Base-by-base conservation (phyloP, 495 filamentous ascomycete genomes). In the Cercophora newfieldiana region DNA sequence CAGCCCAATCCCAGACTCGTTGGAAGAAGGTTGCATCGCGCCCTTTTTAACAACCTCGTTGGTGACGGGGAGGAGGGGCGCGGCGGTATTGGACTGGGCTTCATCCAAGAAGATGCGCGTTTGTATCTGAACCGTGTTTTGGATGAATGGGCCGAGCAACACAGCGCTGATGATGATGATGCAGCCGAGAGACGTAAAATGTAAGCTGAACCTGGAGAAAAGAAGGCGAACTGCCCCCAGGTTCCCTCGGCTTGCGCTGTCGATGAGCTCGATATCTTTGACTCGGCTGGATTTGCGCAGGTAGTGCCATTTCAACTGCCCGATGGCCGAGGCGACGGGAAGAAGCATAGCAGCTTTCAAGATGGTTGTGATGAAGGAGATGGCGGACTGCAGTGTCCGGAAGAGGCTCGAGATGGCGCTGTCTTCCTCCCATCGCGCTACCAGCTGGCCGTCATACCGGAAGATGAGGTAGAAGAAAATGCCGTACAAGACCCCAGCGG, bases 391-490 rank as follows among this genome's bases (percentile, higher is more conserved):
- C 4, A 50, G 48, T 4, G 48, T 50, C 18, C 19, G 14, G 48
- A 50, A 50, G 5, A 50, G 19, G 48, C 48, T 16, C 6, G 48
- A 50, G 48, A 50, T 50, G 18, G 14, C 4, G 18, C 19, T 50
- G 48, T 50, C 18, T n/a, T 50, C 6, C 18, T 50, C 48, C 48
- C 48, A 50, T 5, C 18, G 14, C 4, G 48, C 3, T 22, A 50
- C 48, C 16, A 50, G 18, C 48, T 50, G 48, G 48, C 19, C 19
- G 48, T 50, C 48, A 16, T 50, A 50, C 5, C 48, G 48, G 48
- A 50, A 50, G 14, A 50, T 4, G 48, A 50, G 48, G 48, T 50
- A 50, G 48, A 50, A 50, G 48, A 50, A 50, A n/a, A 50, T 22
- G 48, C 16, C 48, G 48, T 50, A 50, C 6, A 50, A 16, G 18